phyloP scores from a whole-genome alignment of 2,329 filamentous ascomycete species.

The Decorospora gaudefroyi region DNA sequence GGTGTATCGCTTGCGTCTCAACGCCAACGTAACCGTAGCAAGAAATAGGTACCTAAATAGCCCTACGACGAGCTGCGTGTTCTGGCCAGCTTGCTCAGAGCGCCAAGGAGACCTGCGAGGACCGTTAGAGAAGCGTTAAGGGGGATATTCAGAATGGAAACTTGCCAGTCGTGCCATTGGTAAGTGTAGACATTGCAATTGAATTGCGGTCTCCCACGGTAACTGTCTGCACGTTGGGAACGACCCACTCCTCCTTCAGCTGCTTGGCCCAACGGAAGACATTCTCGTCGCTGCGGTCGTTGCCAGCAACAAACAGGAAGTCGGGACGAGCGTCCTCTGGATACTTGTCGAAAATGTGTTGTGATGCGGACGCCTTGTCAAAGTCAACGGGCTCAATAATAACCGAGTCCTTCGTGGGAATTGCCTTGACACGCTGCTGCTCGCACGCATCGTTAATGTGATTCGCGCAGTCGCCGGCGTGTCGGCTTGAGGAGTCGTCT shows the following conservation, averaged over 20 bases:
- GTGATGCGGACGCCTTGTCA: slow-evolving; percentile 84
- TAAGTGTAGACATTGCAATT: slow-evolving; percentile 80
- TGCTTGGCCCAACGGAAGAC: slow-evolving; percentile 94
- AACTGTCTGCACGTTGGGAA: slow-evolving; percentile 74
- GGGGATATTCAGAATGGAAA: slow-evolving; percentile 19
- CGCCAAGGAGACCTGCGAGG: slow-evolving; percentile 36
- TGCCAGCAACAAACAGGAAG: slow-evolving; percentile 87
- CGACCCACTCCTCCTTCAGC: slow-evolving; percentile 58
- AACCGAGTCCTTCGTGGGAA: slow-evolving; percentile 78
- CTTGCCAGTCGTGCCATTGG: slow-evolving; percentile 88
- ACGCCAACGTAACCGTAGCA: neutral
- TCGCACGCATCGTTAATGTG: slow-evolving; percentile 95
- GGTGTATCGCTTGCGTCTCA: slow-evolving; percentile 8
- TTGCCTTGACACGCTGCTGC: slow-evolving; percentile 79
- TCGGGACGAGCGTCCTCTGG: slow-evolving; percentile 57
- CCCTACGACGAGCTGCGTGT: slow-evolving; percentile 10
- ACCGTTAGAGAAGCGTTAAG: slow-evolving; percentile 11
- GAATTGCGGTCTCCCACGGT: slow-evolving; percentile 87
- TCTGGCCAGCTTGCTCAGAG: slow-evolving; percentile 38
- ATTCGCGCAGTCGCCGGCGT: slow-evolving; percentile 86
- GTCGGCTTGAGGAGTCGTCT: slow-evolving; percentile 69
- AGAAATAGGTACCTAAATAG: neutral
- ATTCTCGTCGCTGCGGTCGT: slow-evolving; percentile 90
- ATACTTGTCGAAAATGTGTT: slow-evolving; percentile 66
- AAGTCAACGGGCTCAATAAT: slow-evolving; percentile 84